Evolutionary conservation across 306 rosid species (phyloP), one percentile per base, ranked within the genome.

Genomic region (Rosa lucieae): DNA sequence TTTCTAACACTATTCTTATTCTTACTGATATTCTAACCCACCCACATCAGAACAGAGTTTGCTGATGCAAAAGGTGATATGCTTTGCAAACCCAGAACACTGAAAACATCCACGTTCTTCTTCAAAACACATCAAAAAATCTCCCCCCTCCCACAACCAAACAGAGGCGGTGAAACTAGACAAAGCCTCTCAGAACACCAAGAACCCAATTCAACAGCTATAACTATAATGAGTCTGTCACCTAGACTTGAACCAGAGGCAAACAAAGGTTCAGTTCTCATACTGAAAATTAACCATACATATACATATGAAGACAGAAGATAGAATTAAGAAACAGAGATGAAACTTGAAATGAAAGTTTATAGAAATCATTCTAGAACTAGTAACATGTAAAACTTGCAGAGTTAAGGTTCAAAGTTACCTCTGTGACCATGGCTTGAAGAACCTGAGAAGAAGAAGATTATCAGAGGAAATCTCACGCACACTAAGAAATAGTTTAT

Each of bases 361-460:
- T 58, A 32, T 9, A 81, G 69, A 70, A 69, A 55, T 74, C 82
- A 82, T 76, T 20, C 73, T 12, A 10, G 46, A 37, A 32, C 23
- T 0, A 75, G 59, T 58, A n/a, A 52, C 51, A 74, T 20, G 26
- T 10, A 12, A 82, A 52, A 40, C 15, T 52, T 3, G n/a, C 7
- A 78, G n/a, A 13, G 46, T 55, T 4, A 47, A 61, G 53, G 73
- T 61, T 32, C 35, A 63, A 58, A 37, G 12, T 74, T 88, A 92
- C 97, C 92, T 89, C 88, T 47, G 85, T 69, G 78, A 78, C 81
- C 93, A 89, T 84, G 87, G 90, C 74, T 53, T 44, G 70, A 69
- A 81, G 80, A 43, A 76, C 67, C 48, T 73, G 70, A 79, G 80
- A 55, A 75, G 85, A 78, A 79, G 82, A 77, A 84, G 88, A 82